Conservation (phyloP, 495 filamentous ascomycete species). For the Penicillium paradoxum region DNA sequence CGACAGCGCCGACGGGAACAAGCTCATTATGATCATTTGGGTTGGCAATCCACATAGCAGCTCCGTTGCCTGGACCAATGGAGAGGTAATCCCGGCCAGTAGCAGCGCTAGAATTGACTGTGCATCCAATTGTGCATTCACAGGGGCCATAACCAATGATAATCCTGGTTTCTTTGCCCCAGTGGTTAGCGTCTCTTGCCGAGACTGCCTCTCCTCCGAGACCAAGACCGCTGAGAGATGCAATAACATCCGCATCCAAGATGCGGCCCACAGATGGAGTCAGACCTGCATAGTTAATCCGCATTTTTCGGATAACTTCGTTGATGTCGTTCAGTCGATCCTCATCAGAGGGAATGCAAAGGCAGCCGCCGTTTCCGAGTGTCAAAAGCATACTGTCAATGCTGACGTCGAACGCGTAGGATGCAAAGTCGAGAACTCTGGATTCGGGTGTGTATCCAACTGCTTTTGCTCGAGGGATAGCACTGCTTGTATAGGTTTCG, state of each 20-base stretch:
- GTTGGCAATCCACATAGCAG: slow-evolving; percentile 45
- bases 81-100: slow-evolving; percentile 35
- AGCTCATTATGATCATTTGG: slow-evolving; percentile 41
- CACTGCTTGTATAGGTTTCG: slow-evolving; percentile 38
- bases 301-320: slow-evolving; percentile 40
- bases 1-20: slow-evolving; percentile 47
- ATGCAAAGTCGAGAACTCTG: slow-evolving; percentile 41
- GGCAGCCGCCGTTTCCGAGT: slow-evolving; percentile 40
- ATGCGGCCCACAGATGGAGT: slow-evolving; percentile 50
- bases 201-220: slow-evolving; percentile 49
- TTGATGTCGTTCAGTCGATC: slow-evolving; percentile 47
- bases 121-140: slow-evolving; percentile 46
- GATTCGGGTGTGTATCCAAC: slow-evolving; percentile 34
- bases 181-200: slow-evolving; percentile 33
- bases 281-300: slow-evolving; percentile 42
- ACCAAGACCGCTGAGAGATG: slow-evolving; percentile 43
- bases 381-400: slow-evolving; percentile 44
- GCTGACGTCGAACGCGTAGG: slow-evolving; percentile 47
- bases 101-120: slow-evolving; percentile 39
- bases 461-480: slow-evolving; percentile 31
- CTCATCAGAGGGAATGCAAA: slow-evolving; percentile 49
- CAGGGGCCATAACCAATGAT: slow-evolving; percentile 50
- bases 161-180: slow-evolving; percentile 37
- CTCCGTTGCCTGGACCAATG: slow-evolving; percentile 36
- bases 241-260: slow-evolving; percentile 38